Evolutionary conservation across 345 rosid species (phyloP), one percentile per base, ranked within the genome.

Genomic region (Aquilaria malaccensis): DNA sequence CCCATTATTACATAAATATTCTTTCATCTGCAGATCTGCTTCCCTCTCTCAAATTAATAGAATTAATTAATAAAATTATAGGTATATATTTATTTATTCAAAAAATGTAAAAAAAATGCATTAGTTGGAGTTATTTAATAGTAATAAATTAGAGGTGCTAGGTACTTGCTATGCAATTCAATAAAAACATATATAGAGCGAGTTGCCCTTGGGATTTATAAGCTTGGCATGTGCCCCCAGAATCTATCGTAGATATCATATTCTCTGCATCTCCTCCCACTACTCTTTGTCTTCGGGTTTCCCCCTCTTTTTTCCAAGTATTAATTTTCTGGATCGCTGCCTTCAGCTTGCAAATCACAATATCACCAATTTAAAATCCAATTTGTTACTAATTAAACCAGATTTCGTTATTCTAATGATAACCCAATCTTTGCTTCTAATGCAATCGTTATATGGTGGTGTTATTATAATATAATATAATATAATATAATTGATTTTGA

Each of bases 191-290:
- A 58, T 56, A 54, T 57, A 55, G 62, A 60, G 50, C 59, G 62
- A 69, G 59, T 65, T 64, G 48, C 55, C 69, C 45, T 22, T 53
- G 76, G 68, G 68, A 66, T 72, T 37, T 56, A 37, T 52, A 55
- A 45, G 53, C 46, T 33, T 64, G 65, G 74, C 86, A 85, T 77
- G 83, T 83, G 86, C 70, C 72, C 71, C 52, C 66, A 85, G 22
- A 62, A 85, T 85, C 83, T 83, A 83, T 68, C 50, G 70, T 79
- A 74, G 83, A 83, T 86, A 77, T 78, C 50, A 67, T 73, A 61
- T 68, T 76, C 80, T 76, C 64, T 55, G 52, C 77, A 60, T 64
- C 66, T 61, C 69, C 74, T 78, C 65, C 85, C 89, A 80, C 87
- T 75, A 73, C 54, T 71, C 77, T 78, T 79, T 78, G 85, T 81